These are phyloP conservation scores for Powellomyces hirtus DNA, from an alignment of 192 early-diverging fungal genomes.

Conservation along the genomic window DNA sequence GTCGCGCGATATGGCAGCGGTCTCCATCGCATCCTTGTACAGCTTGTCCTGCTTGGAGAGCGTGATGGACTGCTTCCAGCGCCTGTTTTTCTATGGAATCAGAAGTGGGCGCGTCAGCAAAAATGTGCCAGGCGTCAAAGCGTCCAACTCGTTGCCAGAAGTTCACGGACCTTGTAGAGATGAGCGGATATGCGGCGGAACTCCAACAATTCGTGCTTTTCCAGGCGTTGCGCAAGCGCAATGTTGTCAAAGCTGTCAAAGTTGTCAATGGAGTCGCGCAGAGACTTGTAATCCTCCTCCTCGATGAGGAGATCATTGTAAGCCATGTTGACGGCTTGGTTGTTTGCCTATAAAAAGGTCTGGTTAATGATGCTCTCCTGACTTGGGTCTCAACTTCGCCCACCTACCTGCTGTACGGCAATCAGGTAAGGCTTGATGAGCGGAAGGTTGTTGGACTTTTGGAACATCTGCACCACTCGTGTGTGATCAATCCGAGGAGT, in stretches of 20 bases:
- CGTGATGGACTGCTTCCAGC: slow-evolving; percentile 92
- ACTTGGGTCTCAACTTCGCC: background rate
- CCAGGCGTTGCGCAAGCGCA: slow-evolving; percentile 83
- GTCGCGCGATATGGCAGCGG: slow-evolving; percentile 86
- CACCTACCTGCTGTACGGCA: slow-evolving; percentile 75
- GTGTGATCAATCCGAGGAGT: slow-evolving; percentile 94
- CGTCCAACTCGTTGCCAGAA: background rate
- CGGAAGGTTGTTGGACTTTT: slow-evolving; percentile 96
- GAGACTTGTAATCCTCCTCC: slow-evolving; percentile 93
- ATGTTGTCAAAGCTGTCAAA: slow-evolving; percentile 95
- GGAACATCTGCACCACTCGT: slow-evolving; percentile 94
- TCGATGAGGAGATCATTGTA: slow-evolving; percentile 97
- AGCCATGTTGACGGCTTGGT: slow-evolving; percentile 90
- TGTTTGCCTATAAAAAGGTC: slow-evolving; percentile 65
- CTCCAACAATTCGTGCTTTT: slow-evolving; percentile 95
- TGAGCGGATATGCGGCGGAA: slow-evolving; percentile 97
- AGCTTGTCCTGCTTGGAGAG: slow-evolving; percentile 96
- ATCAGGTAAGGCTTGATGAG: slow-evolving; percentile 96
- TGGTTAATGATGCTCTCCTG: background rate
- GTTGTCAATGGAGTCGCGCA: slow-evolving; percentile 91
- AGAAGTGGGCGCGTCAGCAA: background rate
- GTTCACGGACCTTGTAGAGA: slow-evolving; percentile 72
- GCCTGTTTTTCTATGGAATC: slow-evolving; percentile 70
- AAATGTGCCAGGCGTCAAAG: background rate
- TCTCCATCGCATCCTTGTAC: slow-evolving; percentile 99